Percentiles rank a stretch among this genome's conserved stretches.
These are phyloP conservation scores for Fusarium pseudoanthophilum DNA, from an alignment of 2,329 filamentous ascomycete genomes.

Conservation along the genomic window DNA sequence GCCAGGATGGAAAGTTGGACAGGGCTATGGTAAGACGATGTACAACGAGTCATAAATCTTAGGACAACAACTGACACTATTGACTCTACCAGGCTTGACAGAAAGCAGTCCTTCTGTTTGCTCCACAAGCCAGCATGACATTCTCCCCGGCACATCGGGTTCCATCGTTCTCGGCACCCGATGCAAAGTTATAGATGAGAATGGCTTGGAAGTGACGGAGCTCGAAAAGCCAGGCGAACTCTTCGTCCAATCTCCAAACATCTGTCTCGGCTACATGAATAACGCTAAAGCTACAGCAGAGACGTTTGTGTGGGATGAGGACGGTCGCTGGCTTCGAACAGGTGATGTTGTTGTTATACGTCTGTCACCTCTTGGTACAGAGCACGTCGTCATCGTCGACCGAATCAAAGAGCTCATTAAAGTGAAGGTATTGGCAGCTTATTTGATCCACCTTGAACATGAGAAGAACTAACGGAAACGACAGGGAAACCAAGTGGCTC, in stretches of 20 bases:
- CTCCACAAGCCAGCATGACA: neutral
- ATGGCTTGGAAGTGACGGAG: neutral
- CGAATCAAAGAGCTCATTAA: neutral
- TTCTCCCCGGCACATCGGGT: neutral
- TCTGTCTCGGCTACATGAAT: neutral
- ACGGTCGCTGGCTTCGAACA: neutral
- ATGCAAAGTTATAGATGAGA: neutral
- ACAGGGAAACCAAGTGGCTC: neutral
- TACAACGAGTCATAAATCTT: neutral
- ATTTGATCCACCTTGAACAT: fast-evolving
- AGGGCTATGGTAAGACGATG: neutral
- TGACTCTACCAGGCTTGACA: neutral
- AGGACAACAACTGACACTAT: neutral
- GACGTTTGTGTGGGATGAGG: neutral
- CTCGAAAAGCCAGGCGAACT: neutral
- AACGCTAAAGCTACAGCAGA: neutral
- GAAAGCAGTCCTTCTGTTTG: neutral
- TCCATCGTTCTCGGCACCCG: neutral
- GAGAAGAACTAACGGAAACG: fast-evolving
- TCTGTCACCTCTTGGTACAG: neutral
- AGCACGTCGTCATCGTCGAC: neutral
- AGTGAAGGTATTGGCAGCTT: neutral
- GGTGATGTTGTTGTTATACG: neutral
- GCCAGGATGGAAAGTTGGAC: neutral
- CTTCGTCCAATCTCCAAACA: neutral